Evolutionary conservation across 2,329 filamentous ascomycete genomes (phyloP), one percentile per base, ranked within the genome.

Genomic region (Ophiostoma tasmaniense): DNA sequence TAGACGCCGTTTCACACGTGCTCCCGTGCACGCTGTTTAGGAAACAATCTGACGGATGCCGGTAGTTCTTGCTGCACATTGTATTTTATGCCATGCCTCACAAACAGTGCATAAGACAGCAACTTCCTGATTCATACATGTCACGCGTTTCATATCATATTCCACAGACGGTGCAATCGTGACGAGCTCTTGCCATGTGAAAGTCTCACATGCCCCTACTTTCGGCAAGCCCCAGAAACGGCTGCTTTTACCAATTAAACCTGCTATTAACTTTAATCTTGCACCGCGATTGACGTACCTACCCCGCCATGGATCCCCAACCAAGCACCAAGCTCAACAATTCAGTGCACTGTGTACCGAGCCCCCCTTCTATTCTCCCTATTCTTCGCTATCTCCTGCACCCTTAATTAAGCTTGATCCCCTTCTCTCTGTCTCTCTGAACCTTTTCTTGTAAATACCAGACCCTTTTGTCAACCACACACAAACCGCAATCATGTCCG

Each of bases 311-410:
- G 28, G 20, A n/a, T 22, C 37, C 67, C 67, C 67, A 64, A 64
- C 67, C 66, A 67, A 67, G 55, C 37, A 61, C 11, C 22, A 33
- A 68, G 67, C 67, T 68, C 67, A 68, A 68, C 67, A 68, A 68
- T 64, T 64, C 52, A 33, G 66, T 50, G 35, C 66, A 55, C 50
- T 22, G 22, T 14, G 50, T 13, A 11, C 52, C 17, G 35, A 33
- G 17, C 14, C 14, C 22, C 50, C 66, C 30, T 28, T 35, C 30
- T 37, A 25, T 11, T 25, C 8, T 5, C 20, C 30, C 59, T 50
- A 13, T n/a, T 59, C 52, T 30, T 66, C 25, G 33, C 33, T 33
- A 8, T 33, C n/a, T n/a, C n/a, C n/a, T n/a, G n/a, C n/a, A n/a
- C n/a, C 50, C 22, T 37, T 45, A 6, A 35, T 4, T 13, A 14